Percentiles rank a stretch among this genome's conserved stretches.
phyloP scores from a whole-genome alignment of 2,329 filamentous ascomycete genomes.

The Fusarium anguioides region DNA sequence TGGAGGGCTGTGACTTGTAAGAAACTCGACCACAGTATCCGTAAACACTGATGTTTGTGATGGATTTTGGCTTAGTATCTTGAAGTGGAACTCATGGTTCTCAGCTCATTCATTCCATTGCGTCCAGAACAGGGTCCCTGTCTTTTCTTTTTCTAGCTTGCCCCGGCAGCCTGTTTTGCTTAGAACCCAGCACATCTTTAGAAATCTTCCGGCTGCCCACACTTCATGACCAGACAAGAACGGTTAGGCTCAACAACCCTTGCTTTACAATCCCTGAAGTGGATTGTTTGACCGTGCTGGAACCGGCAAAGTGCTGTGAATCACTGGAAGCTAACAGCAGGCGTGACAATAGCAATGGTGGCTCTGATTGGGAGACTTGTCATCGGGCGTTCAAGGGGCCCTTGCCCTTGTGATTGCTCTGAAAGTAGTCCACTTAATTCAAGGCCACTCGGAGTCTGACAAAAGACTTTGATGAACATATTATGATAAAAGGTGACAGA shows the following conservation, averaged over 20 bases:
- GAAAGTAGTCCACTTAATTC: conserved; percentile 29
- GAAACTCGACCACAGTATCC: background rate
- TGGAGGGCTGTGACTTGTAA: conserved; percentile 3
- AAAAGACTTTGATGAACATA: background rate
- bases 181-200: conserved; percentile 13
- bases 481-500: background rate
- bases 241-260: conserved; percentile 16
- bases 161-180: conserved; percentile 10
- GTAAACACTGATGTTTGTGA: background rate
- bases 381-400: conserved; percentile 22
- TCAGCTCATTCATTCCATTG: conserved; percentile 28
- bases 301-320: conserved; percentile 36
- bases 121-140: conserved; percentile 3
- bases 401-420: conserved; percentile 25
- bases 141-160: conserved; percentile 23
- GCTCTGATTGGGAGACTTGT: conserved; percentile 37
- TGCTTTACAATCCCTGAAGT: conserved; percentile 16
- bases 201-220: conserved; percentile 27
- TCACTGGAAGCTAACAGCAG: conserved; percentile 18
- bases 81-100: conserved; percentile 1
- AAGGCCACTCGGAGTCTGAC: conserved; percentile 33
- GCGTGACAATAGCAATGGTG: conserved; percentile 13
- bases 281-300: conserved; percentile 31
- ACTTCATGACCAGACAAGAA: conserved; percentile 22
- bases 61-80: background rate